phyloP scores from a whole-genome alignment of 257 asterid genomes.

The Scutellaria galericulata region DNA sequence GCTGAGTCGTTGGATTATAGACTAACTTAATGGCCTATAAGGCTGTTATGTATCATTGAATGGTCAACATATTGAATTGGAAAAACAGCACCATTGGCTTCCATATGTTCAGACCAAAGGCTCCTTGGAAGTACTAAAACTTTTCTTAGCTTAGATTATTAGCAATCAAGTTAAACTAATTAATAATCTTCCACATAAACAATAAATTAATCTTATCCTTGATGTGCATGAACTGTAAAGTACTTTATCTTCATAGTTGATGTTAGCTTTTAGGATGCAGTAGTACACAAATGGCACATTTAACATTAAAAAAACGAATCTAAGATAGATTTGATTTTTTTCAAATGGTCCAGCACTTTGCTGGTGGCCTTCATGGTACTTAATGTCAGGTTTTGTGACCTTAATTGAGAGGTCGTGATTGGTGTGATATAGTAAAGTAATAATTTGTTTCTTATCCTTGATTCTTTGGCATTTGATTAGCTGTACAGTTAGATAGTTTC shows the following conservation, averaged over 20 bases:
- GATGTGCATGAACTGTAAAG: constrained; percentile 14
- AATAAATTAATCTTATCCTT: neutral
- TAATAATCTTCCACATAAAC: constrained; percentile 9
- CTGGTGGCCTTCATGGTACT: constrained; percentile 7
- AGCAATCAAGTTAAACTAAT: constrained; percentile 24
- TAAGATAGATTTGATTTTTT: neutral
- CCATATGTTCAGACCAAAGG: constrained; percentile 23
- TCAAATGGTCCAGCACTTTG: constrained; percentile 17
- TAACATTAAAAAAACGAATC: constrained; percentile 3
- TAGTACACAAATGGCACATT: neutral
- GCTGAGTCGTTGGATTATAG: constrained; percentile 19
- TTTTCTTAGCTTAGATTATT: neutral
- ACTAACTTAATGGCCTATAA: constrained; percentile 27
- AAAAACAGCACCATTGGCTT: constrained; percentile 16
- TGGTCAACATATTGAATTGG: constrained; percentile 21
- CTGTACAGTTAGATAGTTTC: too few relatives aligned
- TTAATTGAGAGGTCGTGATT: too few relatives aligned
- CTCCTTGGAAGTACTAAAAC: neutral
- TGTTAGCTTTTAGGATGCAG: neutral
- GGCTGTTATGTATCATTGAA: constrained; percentile 28
- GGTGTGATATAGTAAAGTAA: too few relatives aligned
- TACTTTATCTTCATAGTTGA: constrained; percentile 4
- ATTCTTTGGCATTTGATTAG: too few relatives aligned
- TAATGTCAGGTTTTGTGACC: too few relatives aligned
- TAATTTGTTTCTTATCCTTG: too few relatives aligned